Evolutionary conservation across 1,284 basidiomycete genomes (phyloP), one percentile per base, ranked within the genome.

Genomic region (Cutaneotrichosporon daszewskae): DNA sequence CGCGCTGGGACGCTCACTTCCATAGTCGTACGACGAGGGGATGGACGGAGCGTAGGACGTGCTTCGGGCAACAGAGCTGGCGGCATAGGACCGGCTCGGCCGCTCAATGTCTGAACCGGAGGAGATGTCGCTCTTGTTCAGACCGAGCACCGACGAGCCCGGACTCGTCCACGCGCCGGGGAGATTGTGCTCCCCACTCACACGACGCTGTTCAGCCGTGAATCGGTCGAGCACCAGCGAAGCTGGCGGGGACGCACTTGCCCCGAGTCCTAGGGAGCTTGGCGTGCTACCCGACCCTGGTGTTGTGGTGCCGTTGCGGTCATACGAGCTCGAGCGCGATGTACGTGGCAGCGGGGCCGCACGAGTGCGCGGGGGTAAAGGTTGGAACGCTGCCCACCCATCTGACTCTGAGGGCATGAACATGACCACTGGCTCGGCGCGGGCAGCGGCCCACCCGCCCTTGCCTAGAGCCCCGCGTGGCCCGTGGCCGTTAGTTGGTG

Each of bases 371-470:
- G 62, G 51, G 8, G 52, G 51, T 11, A 44, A 37, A 5, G 51
- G 50, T 27, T 66, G 66, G 42, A 67, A 66, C 0, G 62, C 55
- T 1, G 55, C 55, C 60, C 62, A 69, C 12, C 66, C 66, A 32
- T 58, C 60, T 16, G 56, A 54, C 41, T 50, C 36, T 3, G 49
- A 22, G 8, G 66, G 66, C 55, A 66, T 60, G 41, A 56, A 65
- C 65, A 68, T 66, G 39, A 53, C 56, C 6, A 59, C 49, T 1
- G 65, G 64, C 10, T 60, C 44, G 3, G 59, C 57, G 2, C 56
- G 53, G 1, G 61, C 65, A 0, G 58, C 58, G 13, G 66, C 66
- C 65, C 65, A 69, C 14, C 66, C 66, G 3, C 66, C 66, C 44
- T 62, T 64, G 10, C 66, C 66, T n/a, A n/a, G 25, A 53, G 58